Evolutionary conservation across 345 rosid genomes (phyloP).

Genomic region (Raphanus sativus): DNA sequence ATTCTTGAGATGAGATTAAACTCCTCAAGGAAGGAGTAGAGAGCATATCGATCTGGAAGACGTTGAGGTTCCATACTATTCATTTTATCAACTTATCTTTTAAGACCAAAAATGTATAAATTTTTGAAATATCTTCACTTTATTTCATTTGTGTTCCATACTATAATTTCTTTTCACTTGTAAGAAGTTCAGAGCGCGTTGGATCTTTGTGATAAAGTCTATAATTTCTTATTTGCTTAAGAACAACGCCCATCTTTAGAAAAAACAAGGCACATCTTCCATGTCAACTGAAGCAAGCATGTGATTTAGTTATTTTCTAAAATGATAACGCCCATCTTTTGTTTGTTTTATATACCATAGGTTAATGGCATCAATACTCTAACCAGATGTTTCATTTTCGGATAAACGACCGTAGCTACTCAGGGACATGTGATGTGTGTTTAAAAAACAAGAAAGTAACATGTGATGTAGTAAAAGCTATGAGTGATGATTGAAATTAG

Average conservation of each 20-base stretch:
- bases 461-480: not conserved
- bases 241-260: not conserved
- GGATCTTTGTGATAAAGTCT: slow-evolving; percentile 11
- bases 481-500: not conserved
- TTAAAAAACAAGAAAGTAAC: not conserved
- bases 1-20: slow-evolving; percentile 51
- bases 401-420: not conserved
- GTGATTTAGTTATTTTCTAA: not conserved
- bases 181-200: not conserved
- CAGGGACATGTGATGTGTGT: not conserved
- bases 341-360: not conserved
- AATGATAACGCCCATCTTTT: not conserved
- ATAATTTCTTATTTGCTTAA: not conserved
- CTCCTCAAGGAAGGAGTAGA: slow-evolving; percentile 66
- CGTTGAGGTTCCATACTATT: slow-evolving; percentile 38
- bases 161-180: not conserved
- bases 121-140: not conserved
- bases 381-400: not conserved
- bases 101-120: not conserved
- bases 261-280: not conserved
- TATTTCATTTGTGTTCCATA: not conserved
- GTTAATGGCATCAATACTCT: not conserved
- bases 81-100: not conserved
- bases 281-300: not conserved
- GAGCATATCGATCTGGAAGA: slow-evolving; percentile 54